phyloP scores from a whole-genome alignment of 1,284 basidiomycete genomes.

The Moesziomyces aphidis region DNA sequence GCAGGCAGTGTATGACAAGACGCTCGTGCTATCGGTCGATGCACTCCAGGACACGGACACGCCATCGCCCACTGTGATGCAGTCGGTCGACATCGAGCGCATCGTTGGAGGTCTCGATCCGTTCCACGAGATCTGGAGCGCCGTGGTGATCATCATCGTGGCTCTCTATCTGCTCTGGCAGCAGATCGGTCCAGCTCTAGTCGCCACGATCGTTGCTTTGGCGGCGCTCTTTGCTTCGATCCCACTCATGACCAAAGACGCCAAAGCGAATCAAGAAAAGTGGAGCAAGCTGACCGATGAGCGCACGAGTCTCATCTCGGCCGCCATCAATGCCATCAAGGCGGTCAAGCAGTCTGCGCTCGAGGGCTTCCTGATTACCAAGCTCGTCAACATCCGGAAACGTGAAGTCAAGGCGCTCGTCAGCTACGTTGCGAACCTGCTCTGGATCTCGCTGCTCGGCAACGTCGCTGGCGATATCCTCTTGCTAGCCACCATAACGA shows the following conservation, averaged over 20 bases:
- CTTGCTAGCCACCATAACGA: conserved; percentile 24
- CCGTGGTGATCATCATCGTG: conserved; percentile 42
- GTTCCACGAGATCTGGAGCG: conserved; percentile 48
- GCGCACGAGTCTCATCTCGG: conserved; percentile 35
- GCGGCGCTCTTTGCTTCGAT: conserved; percentile 24
- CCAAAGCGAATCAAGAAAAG: conserved; percentile 17
- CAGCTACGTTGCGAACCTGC: conserved; percentile 5
- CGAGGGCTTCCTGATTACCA: conserved; percentile 35
- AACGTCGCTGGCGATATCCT: conserved; percentile 24
- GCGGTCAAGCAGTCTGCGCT: conserved; percentile 53
- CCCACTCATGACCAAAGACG: conserved; percentile 27
- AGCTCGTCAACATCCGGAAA: conserved; percentile 18
- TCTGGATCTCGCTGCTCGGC: conserved; percentile 8
- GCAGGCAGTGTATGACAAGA: conserved; percentile 46
- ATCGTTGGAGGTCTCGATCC: conserved; percentile 41
- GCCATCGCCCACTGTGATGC: conserved; percentile 34
- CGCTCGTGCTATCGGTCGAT: conserved; percentile 38
- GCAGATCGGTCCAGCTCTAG: conserved; percentile 41
- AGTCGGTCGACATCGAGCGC: conserved; percentile 55
- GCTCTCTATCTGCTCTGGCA: conserved; percentile 46
- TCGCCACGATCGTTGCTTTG: conserved; percentile 40
- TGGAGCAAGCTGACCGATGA: conserved; percentile 50
- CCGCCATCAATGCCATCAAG: conserved; percentile 41
- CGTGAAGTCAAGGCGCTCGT: conserved; percentile 17
- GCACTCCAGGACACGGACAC: conserved; percentile 28